phyloP scores from a whole-genome alignment of 306 rosid species.

The Begonia loranthoides region DNA sequence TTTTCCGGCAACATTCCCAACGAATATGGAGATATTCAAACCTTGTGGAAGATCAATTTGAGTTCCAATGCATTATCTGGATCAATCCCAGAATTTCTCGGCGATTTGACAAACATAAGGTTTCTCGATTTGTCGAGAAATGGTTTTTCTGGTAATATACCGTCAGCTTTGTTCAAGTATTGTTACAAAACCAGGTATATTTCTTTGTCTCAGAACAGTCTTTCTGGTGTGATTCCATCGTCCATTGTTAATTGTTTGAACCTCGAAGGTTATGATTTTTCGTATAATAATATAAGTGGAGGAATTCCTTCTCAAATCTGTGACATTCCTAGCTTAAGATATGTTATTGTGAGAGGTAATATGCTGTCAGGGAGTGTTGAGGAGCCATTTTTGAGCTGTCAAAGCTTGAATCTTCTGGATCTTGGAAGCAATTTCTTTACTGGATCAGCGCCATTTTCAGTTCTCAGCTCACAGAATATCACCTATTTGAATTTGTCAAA shows the following conservation, averaged over 20 bases:
- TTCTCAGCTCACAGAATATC: constrained; percentile 49
- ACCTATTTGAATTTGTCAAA: constrained; percentile 56
- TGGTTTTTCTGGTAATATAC: constrained; percentile 66
- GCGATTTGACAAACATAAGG: constrained; percentile 63
- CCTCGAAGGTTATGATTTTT: constrained; percentile 94
- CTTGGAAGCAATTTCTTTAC: constrained; percentile 57
- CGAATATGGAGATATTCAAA: constrained; percentile 43
- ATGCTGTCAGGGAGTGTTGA: constrained; percentile 52
- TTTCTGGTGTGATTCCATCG: constrained; percentile 60
- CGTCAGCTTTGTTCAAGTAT: constrained; percentile 57
- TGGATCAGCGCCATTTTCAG: constrained; percentile 53
- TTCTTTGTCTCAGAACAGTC: constrained; percentile 62
- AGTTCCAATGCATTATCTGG: constrained; percentile 82
- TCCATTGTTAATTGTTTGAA: constrained; percentile 58
- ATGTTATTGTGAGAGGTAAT: constrained; percentile 63
- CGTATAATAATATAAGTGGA: constrained; percentile 71
- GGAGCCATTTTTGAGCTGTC: constrained; percentile 39
- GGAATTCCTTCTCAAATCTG: constrained; percentile 49
- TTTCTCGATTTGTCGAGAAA: constrained; percentile 86
- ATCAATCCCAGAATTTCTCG: constrained; percentile 74
- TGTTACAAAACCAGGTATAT: constrained; percentile 70
- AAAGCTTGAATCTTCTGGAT: constrained; percentile 57
- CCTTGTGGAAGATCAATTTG: constrained; percentile 87
- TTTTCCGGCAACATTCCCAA: constrained; percentile 63
- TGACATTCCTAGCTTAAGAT: constrained; percentile 55